Conservation (phyloP, 2,329 filamentous ascomycete species). For the Ophiostoma piceae region DNA sequence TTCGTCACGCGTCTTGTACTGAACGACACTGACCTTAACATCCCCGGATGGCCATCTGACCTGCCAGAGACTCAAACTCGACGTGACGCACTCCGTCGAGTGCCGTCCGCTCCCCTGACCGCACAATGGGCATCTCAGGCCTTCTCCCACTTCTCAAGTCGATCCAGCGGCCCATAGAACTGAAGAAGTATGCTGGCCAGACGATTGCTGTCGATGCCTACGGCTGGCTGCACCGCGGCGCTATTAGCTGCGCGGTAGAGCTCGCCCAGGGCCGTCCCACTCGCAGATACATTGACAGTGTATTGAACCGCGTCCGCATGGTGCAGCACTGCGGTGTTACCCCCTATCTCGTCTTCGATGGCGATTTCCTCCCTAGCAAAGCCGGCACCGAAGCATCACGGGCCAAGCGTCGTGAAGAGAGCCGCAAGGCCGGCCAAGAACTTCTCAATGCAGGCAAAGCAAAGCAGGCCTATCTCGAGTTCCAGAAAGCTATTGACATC, state of each 20-base stretch:
- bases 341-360: conserved; percentile 95
- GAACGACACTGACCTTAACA: no score
- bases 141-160: conserved; percentile 90
- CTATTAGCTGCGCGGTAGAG: conserved; percentile 83
- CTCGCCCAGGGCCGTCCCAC: conserved; percentile 85
- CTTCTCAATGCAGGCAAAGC: conserved; percentile 75
- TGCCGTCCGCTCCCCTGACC: conserved; percentile 3
- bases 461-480: conserved; percentile 73
- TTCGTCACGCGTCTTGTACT: background rate
- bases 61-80: background rate
- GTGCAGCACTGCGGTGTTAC: conserved; percentile 85
- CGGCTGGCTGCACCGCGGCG: conserved; percentile 94
- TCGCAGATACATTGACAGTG: conserved; percentile 82
- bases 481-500: conserved; percentile 93
- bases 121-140: conserved; percentile 37
- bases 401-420: conserved; percentile 68
- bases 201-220: conserved; percentile 95
- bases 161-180: conserved; percentile 80
- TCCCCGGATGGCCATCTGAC: conserved; percentile 21
- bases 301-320: conserved; percentile 88
- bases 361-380: conserved; percentile 91
- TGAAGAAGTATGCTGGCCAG: conserved; percentile 82
- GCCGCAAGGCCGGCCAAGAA: conserved; percentile 68
- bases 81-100: conserved; percentile 12
- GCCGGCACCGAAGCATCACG: conserved; percentile 76